Base-by-base conservation (phyloP, 2,329 filamentous ascomycete species). In the Monilinia laxa region DNA sequence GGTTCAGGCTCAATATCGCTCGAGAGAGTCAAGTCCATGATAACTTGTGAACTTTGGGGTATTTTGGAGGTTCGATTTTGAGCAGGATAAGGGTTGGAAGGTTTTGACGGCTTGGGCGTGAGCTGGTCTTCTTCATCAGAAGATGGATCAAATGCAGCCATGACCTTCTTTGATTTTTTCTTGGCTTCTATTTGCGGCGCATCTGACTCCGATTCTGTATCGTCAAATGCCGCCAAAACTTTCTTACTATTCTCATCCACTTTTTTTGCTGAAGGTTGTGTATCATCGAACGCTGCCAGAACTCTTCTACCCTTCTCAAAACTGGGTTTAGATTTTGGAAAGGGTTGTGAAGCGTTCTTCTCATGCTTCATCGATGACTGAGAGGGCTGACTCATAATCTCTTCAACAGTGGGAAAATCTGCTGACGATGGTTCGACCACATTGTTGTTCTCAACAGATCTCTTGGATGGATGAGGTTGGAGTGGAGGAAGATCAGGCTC, bases 231-330 rank as follows among this genome's bases (percentile, higher is more conserved):
- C 7, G 68, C 70, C 35, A 69, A 70, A 25, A 67, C 69, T 38
- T 68, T 66, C 53, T 70, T 75, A 28, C 68, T 68, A 12, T 69
- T 73, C n/a, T 60, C 25, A 18, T 56, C 42, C 7, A 62, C 54
- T 47, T 72, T 65, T 16, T 68, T 66, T 5, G 70, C 68, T 47
- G 67, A 66, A 42, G 65, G 65, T 35, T 65, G 51, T 31, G 65
- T 60, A 35, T 64, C 72, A 82, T 81, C 1, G 82, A 70, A 38
- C 74, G 79, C 38, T 77, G 77, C 78, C 23, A 52, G 28, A 59
- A 71, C 67, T 23, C 68, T 65, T 60, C 40, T 67, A 10, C 65
- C 54, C 38, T 67, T 68, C n/a, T 59, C 23, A 28, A 11, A 5
- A 35, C n/a, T 16, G 18, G 49, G 35, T 18, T 52, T 59, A 31